Evolutionary conservation across 164 flowering plant genomes (phyloP).

Genomic region (Cinnamomum chago): DNA sequence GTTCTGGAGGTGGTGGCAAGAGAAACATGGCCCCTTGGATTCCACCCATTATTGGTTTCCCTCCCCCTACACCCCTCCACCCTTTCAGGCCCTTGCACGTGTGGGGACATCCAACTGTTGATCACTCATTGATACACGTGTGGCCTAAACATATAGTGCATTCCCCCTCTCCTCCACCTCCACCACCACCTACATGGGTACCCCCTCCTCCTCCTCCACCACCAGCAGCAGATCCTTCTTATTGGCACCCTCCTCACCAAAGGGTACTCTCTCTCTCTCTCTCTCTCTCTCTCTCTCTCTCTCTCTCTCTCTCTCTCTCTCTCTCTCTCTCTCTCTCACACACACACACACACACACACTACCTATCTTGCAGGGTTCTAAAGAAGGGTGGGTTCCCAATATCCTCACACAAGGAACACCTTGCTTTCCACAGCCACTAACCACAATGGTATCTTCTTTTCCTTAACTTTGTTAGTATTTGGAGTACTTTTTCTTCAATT

Average conservation of each 20-base stretch:
- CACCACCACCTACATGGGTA: not conserved
- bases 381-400: slow-evolving; percentile 34
- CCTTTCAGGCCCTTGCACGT: slow-evolving; percentile 77
- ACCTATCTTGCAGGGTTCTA: slow-evolving; percentile 2
- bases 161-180: slow-evolving; percentile 28
- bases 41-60: slow-evolving; percentile 66
- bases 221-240: slow-evolving; percentile 39
- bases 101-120: slow-evolving; percentile 92
- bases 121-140: slow-evolving; percentile 50
- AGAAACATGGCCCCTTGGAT: slow-evolving; percentile 53
- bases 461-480: not conserved
- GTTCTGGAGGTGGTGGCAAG: slow-evolving; percentile 32
- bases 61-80: slow-evolving; percentile 44
- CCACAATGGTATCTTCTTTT: slow-evolving; percentile 32
- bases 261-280: slow-evolving; percentile 11
- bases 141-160: slow-evolving; percentile 71
- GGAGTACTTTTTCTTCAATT: not conserved
- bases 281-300: not conserved
- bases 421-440: slow-evolving; percentile 49
- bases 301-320: slow-evolving; percentile 5
- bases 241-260: slow-evolving; percentile 57
- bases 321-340: not conserved
- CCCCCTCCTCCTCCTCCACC: slow-evolving; percentile 5
- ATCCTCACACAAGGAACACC: slow-evolving; percentile 51
- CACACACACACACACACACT: not conserved